Evolutionary conservation across 1,284 basidiomycete genomes (phyloP).

Genomic region (Rhodotorula sp.): DNA sequence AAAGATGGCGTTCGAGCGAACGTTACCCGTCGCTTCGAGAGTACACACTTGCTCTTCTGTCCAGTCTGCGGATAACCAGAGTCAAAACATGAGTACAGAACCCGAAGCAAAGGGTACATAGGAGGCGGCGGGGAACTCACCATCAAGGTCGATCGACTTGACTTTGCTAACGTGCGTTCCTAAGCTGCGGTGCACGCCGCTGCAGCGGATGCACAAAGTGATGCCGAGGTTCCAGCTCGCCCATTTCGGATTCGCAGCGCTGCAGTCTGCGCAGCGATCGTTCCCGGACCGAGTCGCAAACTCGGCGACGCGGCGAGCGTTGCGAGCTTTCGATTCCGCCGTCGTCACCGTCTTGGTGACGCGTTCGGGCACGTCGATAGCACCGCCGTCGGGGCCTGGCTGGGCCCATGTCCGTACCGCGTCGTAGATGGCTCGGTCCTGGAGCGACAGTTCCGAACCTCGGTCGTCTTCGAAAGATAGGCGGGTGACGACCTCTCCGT

Average conservation of each 20-base stretch:
- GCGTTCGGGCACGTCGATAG: neutral
- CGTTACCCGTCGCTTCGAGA: constrained; percentile 52
- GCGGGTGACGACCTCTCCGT: neutral
- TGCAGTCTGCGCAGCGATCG: constrained; percentile 22
- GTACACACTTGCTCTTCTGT: constrained; percentile 49
- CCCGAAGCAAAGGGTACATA: neutral
- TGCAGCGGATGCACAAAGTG: constrained; percentile 57
- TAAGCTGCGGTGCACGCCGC: constrained; percentile 55
- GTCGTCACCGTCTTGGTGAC: neutral
- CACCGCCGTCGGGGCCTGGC: neutral
- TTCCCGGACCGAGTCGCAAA: constrained; percentile 7
- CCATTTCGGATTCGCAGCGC: constrained; percentile 49
- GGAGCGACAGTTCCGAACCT: neutral
- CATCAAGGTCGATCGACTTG: constrained; percentile 55
- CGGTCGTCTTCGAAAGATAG: neutral
- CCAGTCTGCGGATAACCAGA: constrained; percentile 46
- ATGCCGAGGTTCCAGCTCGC: constrained; percentile 52
- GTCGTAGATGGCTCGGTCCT: constrained; percentile 24
- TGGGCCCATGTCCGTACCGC: constrained; percentile 20
- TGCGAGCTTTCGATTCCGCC: constrained; percentile 19
- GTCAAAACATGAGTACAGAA: neutral
- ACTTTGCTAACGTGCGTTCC: constrained; percentile 57
- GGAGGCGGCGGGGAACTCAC: constrained; percentile 32
- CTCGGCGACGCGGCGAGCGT: constrained; percentile 18
- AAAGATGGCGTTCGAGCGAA: constrained; percentile 51